Conservation (phyloP, 345 rosid genomes). For the Ceriops zippeliana region DNA sequence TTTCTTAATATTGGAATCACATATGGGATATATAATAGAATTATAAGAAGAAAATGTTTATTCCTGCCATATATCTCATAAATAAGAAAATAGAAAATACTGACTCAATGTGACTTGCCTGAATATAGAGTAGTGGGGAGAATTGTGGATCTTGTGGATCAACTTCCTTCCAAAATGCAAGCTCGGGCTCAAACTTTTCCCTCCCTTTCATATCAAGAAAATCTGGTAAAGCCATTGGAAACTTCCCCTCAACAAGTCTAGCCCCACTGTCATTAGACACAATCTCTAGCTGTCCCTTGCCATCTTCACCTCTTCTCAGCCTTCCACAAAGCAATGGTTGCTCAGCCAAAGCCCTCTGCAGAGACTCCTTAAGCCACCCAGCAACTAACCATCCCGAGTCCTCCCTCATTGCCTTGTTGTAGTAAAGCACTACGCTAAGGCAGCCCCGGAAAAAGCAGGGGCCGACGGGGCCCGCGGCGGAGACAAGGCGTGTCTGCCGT, state of each 20-base stretch:
- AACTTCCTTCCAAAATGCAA: constrained; percentile 73
- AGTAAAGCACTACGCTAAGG: constrained; percentile 49
- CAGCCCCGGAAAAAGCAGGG: constrained; percentile 41
- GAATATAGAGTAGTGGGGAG: constrained; percentile 70
- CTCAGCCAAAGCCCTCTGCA: constrained; percentile 50
- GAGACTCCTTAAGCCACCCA: constrained; percentile 76
- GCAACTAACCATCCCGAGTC: constrained; percentile 60
- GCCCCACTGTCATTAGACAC: constrained; percentile 70
- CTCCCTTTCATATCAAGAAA: constrained; percentile 43
- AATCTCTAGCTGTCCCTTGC: constrained; percentile 49
- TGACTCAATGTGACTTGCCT: constrained; percentile 30
- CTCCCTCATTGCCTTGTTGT: constrained; percentile 31
- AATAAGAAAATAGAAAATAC: neutral
- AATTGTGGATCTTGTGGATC: constrained; percentile 60
- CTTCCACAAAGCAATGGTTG: constrained; percentile 64
- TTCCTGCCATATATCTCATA: no score
- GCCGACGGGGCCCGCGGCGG: constrained; percentile 25
- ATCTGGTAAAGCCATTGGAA: constrained; percentile 38
- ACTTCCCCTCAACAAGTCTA: constrained; percentile 59
- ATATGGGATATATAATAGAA: no score
- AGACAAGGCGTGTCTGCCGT: constrained; percentile 40
- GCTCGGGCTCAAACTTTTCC: constrained; percentile 45
- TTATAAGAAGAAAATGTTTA: no score
- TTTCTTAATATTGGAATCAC: no score
- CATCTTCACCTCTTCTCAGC: constrained; percentile 38